Base-by-base conservation (phyloP, 371 early-diverging fungal species). In the Mucor circinelloides region DNA sequence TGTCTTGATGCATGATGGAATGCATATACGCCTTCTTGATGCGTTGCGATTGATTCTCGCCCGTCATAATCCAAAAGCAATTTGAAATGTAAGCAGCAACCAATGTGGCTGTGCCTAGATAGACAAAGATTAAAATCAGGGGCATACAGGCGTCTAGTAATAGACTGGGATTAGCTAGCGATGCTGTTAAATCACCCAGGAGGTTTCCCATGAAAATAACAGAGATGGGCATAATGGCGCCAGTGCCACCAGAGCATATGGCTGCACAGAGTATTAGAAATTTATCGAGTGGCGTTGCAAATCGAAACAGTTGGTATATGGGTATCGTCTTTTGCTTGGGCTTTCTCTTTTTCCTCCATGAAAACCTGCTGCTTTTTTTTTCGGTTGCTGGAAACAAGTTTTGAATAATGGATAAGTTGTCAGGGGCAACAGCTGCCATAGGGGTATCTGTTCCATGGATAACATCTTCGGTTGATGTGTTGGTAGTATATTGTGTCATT, bases 1-100 rank as follows among this genome's bases (percentile, higher is more conserved):
- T 86, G 32, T 97, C 93, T 76, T 97, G 96, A 8, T 90, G 85
- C 30, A 98, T 71, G 34, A 94, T 80, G 0, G 94, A 76, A 48
- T 80, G 81, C 55, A 95, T 84, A 52, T 89, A 93, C 6, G 34
- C n/a, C n/a, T 46, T 50, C 62, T 77, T 68, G 15, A 81, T 81
- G 9, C 77, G 67, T 10, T 76, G 70, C 10, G 74, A 68, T 55
- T 73, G 74, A 17, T 66, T 66, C 44, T 69, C 73, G 3, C 75
- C 81, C 2, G 76, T 73, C 4, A 74, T 23, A 17, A 78, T 64
- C 82, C 82, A 81, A 25, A 73, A 67, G 34, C 71, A 70, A 34
- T 75, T 71, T 4, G 75, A 73, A 7, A 72, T 31, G 58, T 81
- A 81, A 0, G 76, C 63, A 38, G 75, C 70, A 6, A 72, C 60